phyloP scores from a whole-genome alignment of 208 protist genomes.

The Porcisia deanei region DNA sequence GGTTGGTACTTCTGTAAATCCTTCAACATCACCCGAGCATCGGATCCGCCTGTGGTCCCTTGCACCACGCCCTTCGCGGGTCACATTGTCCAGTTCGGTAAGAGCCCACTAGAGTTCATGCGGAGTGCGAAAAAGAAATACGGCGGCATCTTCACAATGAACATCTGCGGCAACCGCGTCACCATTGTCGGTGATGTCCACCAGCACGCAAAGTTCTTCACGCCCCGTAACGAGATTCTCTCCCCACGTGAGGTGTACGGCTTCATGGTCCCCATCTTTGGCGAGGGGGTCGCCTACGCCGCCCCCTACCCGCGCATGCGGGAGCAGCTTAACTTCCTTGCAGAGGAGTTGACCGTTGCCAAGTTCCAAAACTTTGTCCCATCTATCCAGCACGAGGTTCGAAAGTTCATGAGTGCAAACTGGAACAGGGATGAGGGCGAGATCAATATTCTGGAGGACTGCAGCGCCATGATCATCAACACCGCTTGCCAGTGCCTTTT shows the following conservation, averaged over 20 bases:
- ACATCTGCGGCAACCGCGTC: conserved; percentile 80
- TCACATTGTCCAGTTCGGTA: conserved; percentile 78
- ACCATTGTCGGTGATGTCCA: conserved; percentile 76
- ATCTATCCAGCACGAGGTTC: conserved; percentile 85
- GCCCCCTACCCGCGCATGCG: conserved; percentile 83
- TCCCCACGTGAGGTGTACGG: conserved; percentile 85
- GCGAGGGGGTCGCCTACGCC: conserved; percentile 84
- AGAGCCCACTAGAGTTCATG: conserved; percentile 72
- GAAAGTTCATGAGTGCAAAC: conserved; percentile 74
- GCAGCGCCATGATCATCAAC: conserved; percentile 93
- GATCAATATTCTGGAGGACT: conserved; percentile 87
- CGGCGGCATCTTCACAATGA: conserved; percentile 81
- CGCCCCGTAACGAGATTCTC: conserved; percentile 81
- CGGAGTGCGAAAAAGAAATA: conserved; percentile 55
- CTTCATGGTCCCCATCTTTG: conserved; percentile 88
- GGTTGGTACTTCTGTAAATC: conserved; percentile 81
- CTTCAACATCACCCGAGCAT: conserved; percentile 76
- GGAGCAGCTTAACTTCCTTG: conserved; percentile 88
- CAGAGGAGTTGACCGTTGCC: conserved; percentile 80
- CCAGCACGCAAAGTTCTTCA: conserved; percentile 83
- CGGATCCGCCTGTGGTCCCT: conserved; percentile 72
- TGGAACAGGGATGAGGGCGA: conserved; percentile 81
- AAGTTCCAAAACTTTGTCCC: conserved; percentile 90
- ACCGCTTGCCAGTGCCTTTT: conserved; percentile 92
- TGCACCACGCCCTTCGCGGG: conserved; percentile 67